Evolutionary conservation across 768 basidiomycete genomes (phyloP).

Genomic region (Rhodotorula paludigena): DNA sequence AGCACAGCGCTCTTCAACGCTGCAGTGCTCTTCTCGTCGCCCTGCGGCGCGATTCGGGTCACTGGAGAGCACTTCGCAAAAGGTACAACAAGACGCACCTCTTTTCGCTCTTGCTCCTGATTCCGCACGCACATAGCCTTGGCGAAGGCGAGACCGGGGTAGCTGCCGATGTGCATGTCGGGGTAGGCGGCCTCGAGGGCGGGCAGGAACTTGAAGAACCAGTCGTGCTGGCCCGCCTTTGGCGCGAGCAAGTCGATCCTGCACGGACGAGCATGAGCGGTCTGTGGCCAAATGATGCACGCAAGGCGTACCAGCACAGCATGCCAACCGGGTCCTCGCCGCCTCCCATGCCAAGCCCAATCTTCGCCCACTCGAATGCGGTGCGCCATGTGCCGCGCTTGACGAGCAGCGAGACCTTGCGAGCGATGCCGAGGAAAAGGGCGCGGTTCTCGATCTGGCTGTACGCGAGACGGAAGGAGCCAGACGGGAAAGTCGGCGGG

Average conservation of each 20-base stretch:
- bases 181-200: conserved; percentile 40
- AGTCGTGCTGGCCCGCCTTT: conserved; percentile 71
- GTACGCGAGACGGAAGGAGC: conserved; percentile 80
- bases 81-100: conserved; percentile 45
- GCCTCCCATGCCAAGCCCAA: conserved; percentile 26
- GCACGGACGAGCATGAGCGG: too few relatives aligned
- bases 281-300: background rate
- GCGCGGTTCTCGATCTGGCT: conserved; percentile 84
- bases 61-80: background rate
- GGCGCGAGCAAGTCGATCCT: conserved; percentile 75
- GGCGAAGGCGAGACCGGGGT: conserved; percentile 59
- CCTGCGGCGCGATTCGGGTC: conserved; percentile 46
- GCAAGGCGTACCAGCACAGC: conserved; percentile 54
- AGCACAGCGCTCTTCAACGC: conserved; percentile 69
- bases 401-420: conserved; percentile 78
- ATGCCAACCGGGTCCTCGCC: conserved; percentile 47
- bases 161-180: conserved; percentile 55
- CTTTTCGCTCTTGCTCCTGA: conserved; percentile 47
- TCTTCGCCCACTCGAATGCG: conserved; percentile 82
- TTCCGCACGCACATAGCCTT: conserved; percentile 44
- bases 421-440: conserved; percentile 80
- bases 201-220: conserved; percentile 62
- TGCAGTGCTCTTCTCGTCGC: conserved; percentile 56
- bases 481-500: conserved; percentile 77
- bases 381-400: conserved; percentile 85